These are phyloP conservation scores for Candida schatavii DNA, from an alignment of 805 yeast genomes.

Conservation along the genomic window DNA sequence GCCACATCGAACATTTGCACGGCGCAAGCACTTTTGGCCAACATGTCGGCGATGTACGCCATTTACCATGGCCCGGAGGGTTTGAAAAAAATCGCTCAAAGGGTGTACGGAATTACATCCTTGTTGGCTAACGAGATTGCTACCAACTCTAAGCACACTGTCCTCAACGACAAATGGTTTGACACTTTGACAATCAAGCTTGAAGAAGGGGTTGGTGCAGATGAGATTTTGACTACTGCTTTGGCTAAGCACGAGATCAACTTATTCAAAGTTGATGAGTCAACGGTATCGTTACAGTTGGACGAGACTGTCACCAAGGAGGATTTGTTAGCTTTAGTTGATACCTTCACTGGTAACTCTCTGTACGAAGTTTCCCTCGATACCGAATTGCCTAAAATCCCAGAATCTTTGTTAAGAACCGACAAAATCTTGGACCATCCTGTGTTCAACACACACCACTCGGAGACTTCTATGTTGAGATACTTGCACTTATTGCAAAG, in stretches of 20 bases:
- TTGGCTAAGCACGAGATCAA: constrained; percentile 66
- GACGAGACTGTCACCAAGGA: constrained; percentile 78
- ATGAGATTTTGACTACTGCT: constrained; percentile 56
- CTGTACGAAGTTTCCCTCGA: constrained; percentile 16
- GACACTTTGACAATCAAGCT: constrained; percentile 79
- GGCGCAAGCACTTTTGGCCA: constrained; percentile 94
- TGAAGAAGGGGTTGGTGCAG: constrained; percentile 46
- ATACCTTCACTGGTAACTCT: constrained; percentile 52
- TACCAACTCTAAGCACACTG: constrained; percentile 33
- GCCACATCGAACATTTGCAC: constrained; percentile 98
- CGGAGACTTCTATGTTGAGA: constrained; percentile 93
- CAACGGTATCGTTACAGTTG: constrained; percentile 71
- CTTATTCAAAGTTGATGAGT: constrained; percentile 62
- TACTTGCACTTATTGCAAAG: constrained; percentile 80
- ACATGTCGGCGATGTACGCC: constrained; percentile 92
- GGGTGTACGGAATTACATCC: constrained; percentile 73
- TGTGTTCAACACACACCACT: constrained; percentile 84
- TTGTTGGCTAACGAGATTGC: constrained; percentile 61
- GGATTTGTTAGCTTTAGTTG: constrained; percentile 58
- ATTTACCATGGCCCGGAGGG: constrained; percentile 96
- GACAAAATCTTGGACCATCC: constrained; percentile 64
- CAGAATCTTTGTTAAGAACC: constrained; percentile 48
- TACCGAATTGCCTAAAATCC: constrained; percentile 47
- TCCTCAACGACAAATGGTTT: constrained; percentile 68
- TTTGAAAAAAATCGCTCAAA: constrained; percentile 67